phyloP scores from a whole-genome alignment of 805 yeast species.

The Candida nanaspora region DNA sequence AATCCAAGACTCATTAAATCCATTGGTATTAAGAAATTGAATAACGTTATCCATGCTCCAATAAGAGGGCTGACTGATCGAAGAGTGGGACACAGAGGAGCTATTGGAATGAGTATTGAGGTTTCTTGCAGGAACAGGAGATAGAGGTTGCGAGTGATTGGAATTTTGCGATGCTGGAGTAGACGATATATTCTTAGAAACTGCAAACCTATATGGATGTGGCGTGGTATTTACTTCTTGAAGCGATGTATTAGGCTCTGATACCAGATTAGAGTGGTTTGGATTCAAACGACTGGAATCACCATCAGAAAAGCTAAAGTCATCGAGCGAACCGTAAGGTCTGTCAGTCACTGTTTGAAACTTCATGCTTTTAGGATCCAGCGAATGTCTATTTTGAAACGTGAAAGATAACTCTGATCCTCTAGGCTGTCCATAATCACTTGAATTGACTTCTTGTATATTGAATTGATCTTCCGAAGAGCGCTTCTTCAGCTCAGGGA shows the following conservation, averaged over 20 bases:
- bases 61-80: conserved; percentile 44
- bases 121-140: neutral
- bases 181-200: neutral
- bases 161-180: neutral
- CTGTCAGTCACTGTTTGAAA: neutral
- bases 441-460: neutral
- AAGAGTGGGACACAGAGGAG: conserved; percentile 32
- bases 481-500: too few species aligned
- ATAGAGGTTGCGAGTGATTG: neutral
- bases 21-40: conserved; percentile 60
- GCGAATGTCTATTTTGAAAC: neutral
- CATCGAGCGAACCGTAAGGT: neutral
- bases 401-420: neutral
- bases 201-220: conserved; percentile 1
- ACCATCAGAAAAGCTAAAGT: neutral
- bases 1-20: conserved; percentile 72
- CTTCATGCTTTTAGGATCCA: neutral
- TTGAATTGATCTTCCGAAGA: neutral
- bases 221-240: neutral
- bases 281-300: too few species aligned
- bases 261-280: too few species aligned
- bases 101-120: conserved; percentile 10
- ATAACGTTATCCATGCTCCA: conserved; percentile 70
- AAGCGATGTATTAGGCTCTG: too few species aligned
- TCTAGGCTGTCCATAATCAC: neutral